Base-by-base conservation (phyloP, 1,139 yeast genomes). In the Pichia sp. region DNA sequence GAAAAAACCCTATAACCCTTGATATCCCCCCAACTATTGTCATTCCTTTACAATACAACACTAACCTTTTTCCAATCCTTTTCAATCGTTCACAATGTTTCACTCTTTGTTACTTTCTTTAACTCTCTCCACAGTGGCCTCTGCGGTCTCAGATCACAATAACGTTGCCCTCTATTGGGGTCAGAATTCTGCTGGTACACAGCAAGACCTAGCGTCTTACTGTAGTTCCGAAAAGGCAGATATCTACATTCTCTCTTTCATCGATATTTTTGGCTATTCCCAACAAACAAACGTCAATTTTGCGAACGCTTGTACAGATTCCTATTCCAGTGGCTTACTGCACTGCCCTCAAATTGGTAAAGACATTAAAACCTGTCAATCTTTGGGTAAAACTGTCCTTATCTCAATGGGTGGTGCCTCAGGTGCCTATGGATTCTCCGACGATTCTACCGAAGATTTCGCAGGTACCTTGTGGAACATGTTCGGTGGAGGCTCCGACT, bases 121-220 rank as follows among this genome's bases (percentile, higher is more conserved):
- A 1, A 7, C 57, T 8, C 49, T 62, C 13, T 44, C 57, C 11
- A 34, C 54, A 6, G 16, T 52, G 13, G 60, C 52, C 6, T 50
- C 59, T 48, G 58, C 65, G 11, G 40, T 78, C 13, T 56, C 70
- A 31, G 70, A 81, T 38, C 75, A 80, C 53, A 70, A 78, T 49
- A 87, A 87, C 62, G 82, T 89, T 49, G 96, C 85, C 34, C 78
- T 88, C 15, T 90, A 90, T 72, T 90, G 97, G 97, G 97, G 97
- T 48, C 97, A 90, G 72, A 82, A 84, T 65, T 84, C 95, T 16
- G 87, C 82, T 36, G 90, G 90, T n/a, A 67, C 81, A 45, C 96
- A 90, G 69, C 75, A 81, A 58, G 69, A 79, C 15, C 75, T 92
- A 55, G 75, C 84, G 7, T 70, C 76, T 55, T 89, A 90, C 73